Evolutionary conservation across 495 filamentous ascomycete species (phyloP).

Genomic region (Parathielavia hyrcaniae): DNA sequence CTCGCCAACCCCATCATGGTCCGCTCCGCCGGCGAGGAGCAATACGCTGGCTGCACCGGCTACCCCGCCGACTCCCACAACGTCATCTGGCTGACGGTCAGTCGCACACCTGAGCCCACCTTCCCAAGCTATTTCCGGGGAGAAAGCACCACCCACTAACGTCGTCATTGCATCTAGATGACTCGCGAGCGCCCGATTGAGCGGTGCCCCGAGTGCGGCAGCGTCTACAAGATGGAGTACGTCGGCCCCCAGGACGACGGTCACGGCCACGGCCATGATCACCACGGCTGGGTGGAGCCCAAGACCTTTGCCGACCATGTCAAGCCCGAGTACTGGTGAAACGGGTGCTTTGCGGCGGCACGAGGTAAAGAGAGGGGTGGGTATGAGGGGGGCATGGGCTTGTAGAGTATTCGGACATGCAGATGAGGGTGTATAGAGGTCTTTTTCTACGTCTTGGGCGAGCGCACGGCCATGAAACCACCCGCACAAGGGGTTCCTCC

Average conservation of each 20-base stretch:
- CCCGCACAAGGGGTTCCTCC: no score
- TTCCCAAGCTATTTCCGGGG: background rate
- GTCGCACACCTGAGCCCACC: conserved; percentile 24
- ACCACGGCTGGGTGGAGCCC: conserved; percentile 64
- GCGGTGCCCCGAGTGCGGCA: conserved; percentile 93
- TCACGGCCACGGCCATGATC: conserved; percentile 50
- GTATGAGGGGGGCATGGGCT: background rate
- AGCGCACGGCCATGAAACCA: background rate
- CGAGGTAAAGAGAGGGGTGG: background rate
- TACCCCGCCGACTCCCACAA: conserved; percentile 84
- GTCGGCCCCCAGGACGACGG: conserved; percentile 68
- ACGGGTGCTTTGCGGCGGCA: conserved; percentile 1
- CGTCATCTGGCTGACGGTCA: conserved; percentile 82
- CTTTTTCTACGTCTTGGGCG: conserved; percentile 13
- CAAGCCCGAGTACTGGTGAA: conserved; percentile 82
- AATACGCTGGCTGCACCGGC: conserved; percentile 94
- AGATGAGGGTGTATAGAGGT: conserved; percentile 24
- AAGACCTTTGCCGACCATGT: conserved; percentile 93
- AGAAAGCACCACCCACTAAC: conserved; percentile 12
- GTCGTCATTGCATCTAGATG: conserved; percentile 48
- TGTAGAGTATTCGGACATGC: conserved; percentile 21
- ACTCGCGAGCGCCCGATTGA: conserved; percentile 84
- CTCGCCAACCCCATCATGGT: conserved; percentile 84
- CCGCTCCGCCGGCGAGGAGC: conserved; percentile 86
- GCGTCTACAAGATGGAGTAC: conserved; percentile 95